These are phyloP conservation scores for Talaromyces islandicus DNA, from an alignment of 2,329 filamentous ascomycete genomes.

Conservation along the genomic window DNA sequence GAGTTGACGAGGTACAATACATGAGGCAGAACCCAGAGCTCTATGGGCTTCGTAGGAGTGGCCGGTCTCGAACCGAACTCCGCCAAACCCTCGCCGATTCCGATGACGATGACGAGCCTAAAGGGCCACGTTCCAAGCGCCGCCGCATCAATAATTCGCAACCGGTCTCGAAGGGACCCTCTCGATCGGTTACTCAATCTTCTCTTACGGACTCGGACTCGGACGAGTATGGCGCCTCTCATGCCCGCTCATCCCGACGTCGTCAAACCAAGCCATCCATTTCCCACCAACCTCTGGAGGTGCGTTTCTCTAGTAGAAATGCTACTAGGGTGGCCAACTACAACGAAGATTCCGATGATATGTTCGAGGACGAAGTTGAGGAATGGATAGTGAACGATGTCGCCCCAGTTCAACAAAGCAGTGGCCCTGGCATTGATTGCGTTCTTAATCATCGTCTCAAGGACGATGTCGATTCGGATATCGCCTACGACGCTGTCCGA, in stretches of 20 bases:
- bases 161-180: constrained; percentile 45
- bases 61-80: constrained; percentile 53
- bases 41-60: constrained; percentile 89
- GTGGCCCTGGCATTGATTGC: constrained; percentile 79
- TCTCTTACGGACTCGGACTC: constrained; percentile 64
- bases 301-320: constrained; percentile 85
- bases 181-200: constrained; percentile 44
- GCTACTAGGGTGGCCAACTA: constrained; percentile 69
- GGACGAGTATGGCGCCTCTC: constrained; percentile 71
- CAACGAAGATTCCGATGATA: constrained; percentile 60
- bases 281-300: constrained; percentile 65
- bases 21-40: constrained; percentile 90
- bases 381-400: constrained; percentile 64
- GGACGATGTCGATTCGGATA: constrained; percentile 52
- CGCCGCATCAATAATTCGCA: constrained; percentile 49
- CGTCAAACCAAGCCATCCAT: constrained; percentile 61
- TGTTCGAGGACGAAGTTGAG: constrained; percentile 54
- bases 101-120: constrained; percentile 67
- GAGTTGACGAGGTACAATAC: constrained; percentile 68
- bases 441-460: constrained; percentile 80
- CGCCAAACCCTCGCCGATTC: constrained; percentile 51
- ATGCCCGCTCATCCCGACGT: constrained; percentile 65
- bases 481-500: constrained; percentile 51
- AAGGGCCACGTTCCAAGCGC: constrained; percentile 41
- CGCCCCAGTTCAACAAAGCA: constrained; percentile 64